phyloP scores from a whole-genome alignment of 2,329 filamentous ascomycete genomes.

The Penicillium olsonii region DNA sequence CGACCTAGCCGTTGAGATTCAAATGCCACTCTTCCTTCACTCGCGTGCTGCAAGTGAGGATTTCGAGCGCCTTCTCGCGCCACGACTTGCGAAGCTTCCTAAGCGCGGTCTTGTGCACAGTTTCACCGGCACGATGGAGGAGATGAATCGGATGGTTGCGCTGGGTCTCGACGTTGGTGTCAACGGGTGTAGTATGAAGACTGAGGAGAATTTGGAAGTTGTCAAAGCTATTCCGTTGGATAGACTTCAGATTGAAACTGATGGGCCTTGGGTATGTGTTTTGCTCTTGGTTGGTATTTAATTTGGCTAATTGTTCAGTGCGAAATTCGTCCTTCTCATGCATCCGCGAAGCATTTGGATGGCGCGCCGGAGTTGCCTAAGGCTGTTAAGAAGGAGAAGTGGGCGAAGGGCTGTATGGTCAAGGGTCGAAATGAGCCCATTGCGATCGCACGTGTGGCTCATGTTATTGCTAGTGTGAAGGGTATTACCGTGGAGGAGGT shows the following conservation, averaged over 20 bases:
- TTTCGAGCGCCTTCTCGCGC: constrained; percentile 72
- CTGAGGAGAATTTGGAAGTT: constrained; percentile 82
- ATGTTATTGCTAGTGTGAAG: constrained; percentile 84
- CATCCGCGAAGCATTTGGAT: constrained; percentile 72
- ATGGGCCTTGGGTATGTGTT: constrained; percentile 74
- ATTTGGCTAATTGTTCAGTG: constrained; percentile 55
- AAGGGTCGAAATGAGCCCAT: constrained; percentile 95
- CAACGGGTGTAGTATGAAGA: constrained; percentile 97
- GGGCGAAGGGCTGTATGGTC: constrained; percentile 81
- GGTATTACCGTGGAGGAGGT: constrained; percentile 77
- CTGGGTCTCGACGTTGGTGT: constrained; percentile 89
- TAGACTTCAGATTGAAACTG: constrained; percentile 88
- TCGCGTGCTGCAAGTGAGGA: constrained; percentile 83
- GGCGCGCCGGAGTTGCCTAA: constrained; percentile 74
- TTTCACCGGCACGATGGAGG: constrained; percentile 85
- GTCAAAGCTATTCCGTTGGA: constrained; percentile 78
- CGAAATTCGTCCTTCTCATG: constrained; percentile 87
- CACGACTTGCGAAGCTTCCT: constrained; percentile 65
- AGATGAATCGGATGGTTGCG: constrained; percentile 78
- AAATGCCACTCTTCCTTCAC: constrained; percentile 88
- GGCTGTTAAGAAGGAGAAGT: constrained; percentile 94
- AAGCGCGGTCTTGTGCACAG: constrained; percentile 86
- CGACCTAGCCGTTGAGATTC: constrained; percentile 71
- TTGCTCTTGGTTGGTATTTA: background rate
- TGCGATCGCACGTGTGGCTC: constrained; percentile 82